A percentile compares a stretch with the other conserved stretches of the same genome.
These are phyloP conservation scores for Lithohypha guttulata DNA, from an alignment of 2,329 filamentous ascomycete genomes.

Conservation along the genomic window DNA sequence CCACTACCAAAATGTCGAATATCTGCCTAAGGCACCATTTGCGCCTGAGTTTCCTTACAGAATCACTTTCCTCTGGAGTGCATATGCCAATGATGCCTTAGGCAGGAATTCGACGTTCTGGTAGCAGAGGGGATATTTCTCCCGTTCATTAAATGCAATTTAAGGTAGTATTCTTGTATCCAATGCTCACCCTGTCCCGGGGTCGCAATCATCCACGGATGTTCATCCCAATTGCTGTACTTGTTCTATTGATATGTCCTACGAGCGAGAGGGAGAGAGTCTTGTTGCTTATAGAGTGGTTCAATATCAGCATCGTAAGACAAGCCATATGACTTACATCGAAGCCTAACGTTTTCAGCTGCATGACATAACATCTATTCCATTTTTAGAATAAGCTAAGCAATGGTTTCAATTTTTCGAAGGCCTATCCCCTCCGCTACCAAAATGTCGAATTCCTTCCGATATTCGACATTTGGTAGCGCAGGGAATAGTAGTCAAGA, in stretches of 20 bases:
- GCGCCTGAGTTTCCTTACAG: too few relatives aligned
- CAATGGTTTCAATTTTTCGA: conserved; percentile 1
- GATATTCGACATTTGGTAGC: background rate
- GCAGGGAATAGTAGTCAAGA: conserved; percentile 1
- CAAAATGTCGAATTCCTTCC: background rate
- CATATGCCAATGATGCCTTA: background rate
- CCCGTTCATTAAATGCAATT: conserved; percentile 3
- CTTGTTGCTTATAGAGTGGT: conserved; percentile 1
- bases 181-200: conserved; percentile 3
- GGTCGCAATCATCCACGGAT: conserved; percentile 3
- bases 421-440: background rate
- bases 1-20: too few relatives aligned
- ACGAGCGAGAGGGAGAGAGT: conserved; percentile 1
- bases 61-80: too few relatives aligned
- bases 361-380: conserved; percentile 4
- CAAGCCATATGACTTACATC: conserved; percentile 3
- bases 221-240: conserved; percentile 4
- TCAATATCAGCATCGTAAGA: conserved; percentile 2
- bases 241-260: conserved; percentile 1
- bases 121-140: conserved; percentile 1
- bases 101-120: background rate
- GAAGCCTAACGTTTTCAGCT: conserved; percentile 2
- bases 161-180: conserved; percentile 2
- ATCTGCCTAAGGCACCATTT: too few relatives aligned
- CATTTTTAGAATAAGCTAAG: conserved; percentile 4